Conservation (phyloP, 208 protist species). For the Trypanosoma conorhini region DNA sequence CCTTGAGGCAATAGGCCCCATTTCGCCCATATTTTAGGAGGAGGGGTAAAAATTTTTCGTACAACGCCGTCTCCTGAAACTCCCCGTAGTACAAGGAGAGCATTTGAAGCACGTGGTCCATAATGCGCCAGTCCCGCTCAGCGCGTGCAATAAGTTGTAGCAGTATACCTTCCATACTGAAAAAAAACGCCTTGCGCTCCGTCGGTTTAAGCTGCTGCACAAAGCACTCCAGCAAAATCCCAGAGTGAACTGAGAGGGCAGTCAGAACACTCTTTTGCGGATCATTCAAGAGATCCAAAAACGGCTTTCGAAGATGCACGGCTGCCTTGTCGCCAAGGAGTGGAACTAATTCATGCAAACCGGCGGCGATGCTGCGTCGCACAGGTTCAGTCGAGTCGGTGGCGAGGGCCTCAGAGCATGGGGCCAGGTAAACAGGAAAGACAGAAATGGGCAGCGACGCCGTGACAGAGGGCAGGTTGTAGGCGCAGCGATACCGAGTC, state of each 20-base stretch:
- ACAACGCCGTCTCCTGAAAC: constrained; percentile 52
- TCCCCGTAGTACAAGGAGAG: constrained; percentile 54
- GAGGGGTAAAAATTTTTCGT: constrained; percentile 68
- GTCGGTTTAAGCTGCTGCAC: constrained; percentile 36
- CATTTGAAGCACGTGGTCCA: constrained; percentile 62
- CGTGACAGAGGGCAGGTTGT: constrained; percentile 88
- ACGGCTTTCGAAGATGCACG: constrained; percentile 57
- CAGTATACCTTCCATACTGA: constrained; percentile 42
- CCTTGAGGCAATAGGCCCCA: constrained; percentile 66
- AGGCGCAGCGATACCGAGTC: constrained; percentile 79
- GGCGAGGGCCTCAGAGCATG: constrained; percentile 64
- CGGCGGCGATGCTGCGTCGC: constrained; percentile 69
- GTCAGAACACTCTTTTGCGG: constrained; percentile 52
- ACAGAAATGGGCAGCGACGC: constrained; percentile 77
- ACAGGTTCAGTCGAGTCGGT: constrained; percentile 52
- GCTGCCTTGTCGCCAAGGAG: constrained; percentile 71
- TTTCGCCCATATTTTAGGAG: constrained; percentile 67
- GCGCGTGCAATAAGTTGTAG: constrained; percentile 41
- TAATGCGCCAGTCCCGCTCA: constrained; percentile 71
- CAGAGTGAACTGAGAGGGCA: constrained; percentile 55
- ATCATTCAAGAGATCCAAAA: constrained; percentile 67
- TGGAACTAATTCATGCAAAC: constrained; percentile 83
- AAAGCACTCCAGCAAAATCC: constrained; percentile 75
- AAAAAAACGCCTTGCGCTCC: constrained; percentile 57
- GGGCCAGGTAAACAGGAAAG: constrained; percentile 65